phyloP scores from a whole-genome alignment of 495 filamentous ascomycete genomes.

The Neurospora intermedia region DNA sequence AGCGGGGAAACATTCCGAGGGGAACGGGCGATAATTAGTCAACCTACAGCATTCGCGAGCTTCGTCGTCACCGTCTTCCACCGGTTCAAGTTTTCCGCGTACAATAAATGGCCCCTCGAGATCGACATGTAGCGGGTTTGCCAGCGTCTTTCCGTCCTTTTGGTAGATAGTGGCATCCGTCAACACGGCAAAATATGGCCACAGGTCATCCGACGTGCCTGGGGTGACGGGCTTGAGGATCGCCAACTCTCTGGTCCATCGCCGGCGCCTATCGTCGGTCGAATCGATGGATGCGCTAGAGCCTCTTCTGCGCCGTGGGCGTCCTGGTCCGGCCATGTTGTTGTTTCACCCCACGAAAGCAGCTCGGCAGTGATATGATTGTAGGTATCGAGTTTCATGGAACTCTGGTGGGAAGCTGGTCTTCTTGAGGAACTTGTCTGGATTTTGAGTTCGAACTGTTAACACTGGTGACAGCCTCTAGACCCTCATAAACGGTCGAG shows the following conservation, averaged over 20 bases:
- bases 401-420: background rate
- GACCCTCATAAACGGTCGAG: background rate
- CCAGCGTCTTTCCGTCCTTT: conserved; percentile 27
- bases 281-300: conserved; percentile 23
- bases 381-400: background rate
- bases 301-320: conserved; percentile 19
- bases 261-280: conserved; percentile 14
- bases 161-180: conserved; percentile 34
- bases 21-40: background rate
- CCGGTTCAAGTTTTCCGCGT: conserved; percentile 31
- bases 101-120: conserved; percentile 32
- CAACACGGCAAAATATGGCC: conserved; percentile 33
- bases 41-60: conserved; percentile 8
- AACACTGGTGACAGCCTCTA: background rate
- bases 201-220: conserved; percentile 16
- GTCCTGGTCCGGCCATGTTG: conserved; percentile 23
- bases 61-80: conserved; percentile 18
- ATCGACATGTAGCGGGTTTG: conserved; percentile 32
- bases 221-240: conserved; percentile 23
- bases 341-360: background rate
- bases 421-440: background rate
- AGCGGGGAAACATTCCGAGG: background rate
- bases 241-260: conserved; percentile 22
- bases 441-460: background rate
- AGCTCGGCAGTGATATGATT: background rate